Evolutionary conservation across 139 green algal species (phyloP), one percentile per base, ranked within the genome.

Genomic region (Coelastrella sp.): DNA sequence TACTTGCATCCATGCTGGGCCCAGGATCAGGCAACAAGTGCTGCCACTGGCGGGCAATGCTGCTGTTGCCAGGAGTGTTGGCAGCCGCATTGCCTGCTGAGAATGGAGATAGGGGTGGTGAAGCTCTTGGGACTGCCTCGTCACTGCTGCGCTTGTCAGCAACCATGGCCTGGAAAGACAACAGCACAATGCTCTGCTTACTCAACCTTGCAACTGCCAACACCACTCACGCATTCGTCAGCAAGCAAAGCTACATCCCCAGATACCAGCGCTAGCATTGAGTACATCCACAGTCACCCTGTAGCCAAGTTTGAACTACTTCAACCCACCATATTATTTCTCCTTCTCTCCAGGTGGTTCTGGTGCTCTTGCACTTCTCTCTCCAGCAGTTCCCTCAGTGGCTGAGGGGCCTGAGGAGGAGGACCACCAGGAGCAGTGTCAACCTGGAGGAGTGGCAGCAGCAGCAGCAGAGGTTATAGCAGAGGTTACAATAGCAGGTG

Each of bases 1-100:
- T 34, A 8, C 66, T 77, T 4, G 89, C 57, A 79, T 92, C 89
- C 57, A 85, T 53, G 2, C 43, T 30, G 25, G 72, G 57, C 19
- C 86, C 89, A 13, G 89, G 84, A 69, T 92, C 89, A 34, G 79
- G 89, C 59, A 76, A 75, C 64, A 90, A 84, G 73, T 90, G 83
- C 72, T 78, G 43, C 83, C 83, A 88, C 64, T 88, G 69, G 5
- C 57, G 81, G 35, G 19, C 41, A 23, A 79, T 50, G 62, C 83
- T 68, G 86, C 82, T 76, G 48, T 25, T 17, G 64, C 35, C 60
- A 23, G 35, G 13, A 63, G 72, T 13, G 23, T 8, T 50, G 48
- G 62, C 78, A 48, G 78, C 41, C 9, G 37, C 48, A 7, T 23
- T 23, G 25, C 30, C 62, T n/a, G 17, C 53, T 64, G 30, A 21